Percentiles rank a stretch among this genome's conserved stretches.
These are phyloP conservation scores for Protea cynaroides DNA, from an alignment of 164 flowering plant genomes.

Conservation along the genomic window DNA sequence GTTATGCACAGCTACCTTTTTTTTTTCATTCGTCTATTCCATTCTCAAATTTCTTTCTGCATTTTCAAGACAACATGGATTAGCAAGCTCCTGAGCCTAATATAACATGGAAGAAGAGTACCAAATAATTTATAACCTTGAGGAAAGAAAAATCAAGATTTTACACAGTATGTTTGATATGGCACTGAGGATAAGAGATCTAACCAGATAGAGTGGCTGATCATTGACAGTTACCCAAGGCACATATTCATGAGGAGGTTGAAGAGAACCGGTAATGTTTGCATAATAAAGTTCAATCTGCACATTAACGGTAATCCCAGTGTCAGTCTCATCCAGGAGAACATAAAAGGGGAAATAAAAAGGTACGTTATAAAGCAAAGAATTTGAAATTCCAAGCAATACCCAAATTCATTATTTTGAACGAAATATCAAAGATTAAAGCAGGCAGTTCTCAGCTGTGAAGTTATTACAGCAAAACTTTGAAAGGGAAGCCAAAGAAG, in stretches of 20 bases:
- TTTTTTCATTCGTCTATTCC: neutral
- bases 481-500: too few species aligned
- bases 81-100: too few species aligned
- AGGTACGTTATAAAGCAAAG: neutral
- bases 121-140: neutral
- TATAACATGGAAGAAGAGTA: too few species aligned
- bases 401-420: neutral
- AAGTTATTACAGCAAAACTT: neutral
- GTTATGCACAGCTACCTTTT: neutral
- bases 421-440: neutral
- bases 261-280: constrained; percentile 53
- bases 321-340: neutral
- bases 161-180: neutral
- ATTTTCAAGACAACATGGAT: too few species aligned
- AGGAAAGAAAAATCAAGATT: neutral
- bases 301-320: constrained; percentile 9
- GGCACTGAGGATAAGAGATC: constrained; percentile 10
- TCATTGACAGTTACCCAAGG: constrained; percentile 95
- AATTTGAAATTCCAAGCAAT: neutral
- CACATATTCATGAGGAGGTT: constrained; percentile 80
- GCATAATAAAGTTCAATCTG: constrained; percentile 85
- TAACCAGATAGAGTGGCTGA: constrained; percentile 71
- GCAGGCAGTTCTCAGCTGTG: neutral
- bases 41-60: neutral
- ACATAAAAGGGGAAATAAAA: neutral